phyloP scores from a whole-genome alignment of 2,329 filamentous ascomycete species.

The Aspergillus felis region DNA sequence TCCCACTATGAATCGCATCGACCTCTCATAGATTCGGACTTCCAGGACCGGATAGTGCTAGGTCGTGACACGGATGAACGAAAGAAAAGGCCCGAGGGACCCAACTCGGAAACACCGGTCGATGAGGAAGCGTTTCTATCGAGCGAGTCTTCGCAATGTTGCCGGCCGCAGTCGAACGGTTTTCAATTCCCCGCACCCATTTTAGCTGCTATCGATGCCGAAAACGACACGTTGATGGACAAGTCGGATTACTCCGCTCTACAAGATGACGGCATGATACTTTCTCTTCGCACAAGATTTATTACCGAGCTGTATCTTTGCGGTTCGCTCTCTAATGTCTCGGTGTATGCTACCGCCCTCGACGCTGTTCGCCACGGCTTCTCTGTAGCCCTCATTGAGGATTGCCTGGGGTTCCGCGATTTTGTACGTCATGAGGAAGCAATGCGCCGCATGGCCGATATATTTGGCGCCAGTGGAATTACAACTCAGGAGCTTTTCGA shows the following conservation, averaged over 20 bases:
- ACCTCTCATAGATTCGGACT: conserved; percentile 49
- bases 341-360: conserved; percentile 84
- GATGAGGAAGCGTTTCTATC: conserved; percentile 44
- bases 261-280: conserved; percentile 66
- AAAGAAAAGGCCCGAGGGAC: conserved; percentile 10
- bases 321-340: conserved; percentile 80
- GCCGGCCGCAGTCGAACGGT: conserved; percentile 40
- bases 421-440: conserved; percentile 66
- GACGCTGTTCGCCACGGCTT: conserved; percentile 87
- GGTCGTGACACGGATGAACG: conserved; percentile 34
- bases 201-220: conserved; percentile 47
- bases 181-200: conserved; percentile 50
- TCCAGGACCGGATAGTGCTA: conserved; percentile 44
- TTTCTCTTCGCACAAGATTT: conserved; percentile 75
- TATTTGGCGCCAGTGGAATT: conserved; percentile 68
- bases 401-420: conserved; percentile 79
- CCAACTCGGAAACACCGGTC: conserved; percentile 15
- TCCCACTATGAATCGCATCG: conserved; percentile 67
- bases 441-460: conserved; percentile 65
- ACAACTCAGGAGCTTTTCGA: conserved; percentile 58
- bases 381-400: conserved; percentile 78
- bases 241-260: conserved; percentile 91
- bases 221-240: conserved; percentile 51
- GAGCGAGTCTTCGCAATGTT: conserved; percentile 32
- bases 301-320: conserved; percentile 87